These are phyloP conservation scores for Amaranthus cruentus DNA, from an alignment of 148 eudicot species.

Conservation along the genomic window DNA sequence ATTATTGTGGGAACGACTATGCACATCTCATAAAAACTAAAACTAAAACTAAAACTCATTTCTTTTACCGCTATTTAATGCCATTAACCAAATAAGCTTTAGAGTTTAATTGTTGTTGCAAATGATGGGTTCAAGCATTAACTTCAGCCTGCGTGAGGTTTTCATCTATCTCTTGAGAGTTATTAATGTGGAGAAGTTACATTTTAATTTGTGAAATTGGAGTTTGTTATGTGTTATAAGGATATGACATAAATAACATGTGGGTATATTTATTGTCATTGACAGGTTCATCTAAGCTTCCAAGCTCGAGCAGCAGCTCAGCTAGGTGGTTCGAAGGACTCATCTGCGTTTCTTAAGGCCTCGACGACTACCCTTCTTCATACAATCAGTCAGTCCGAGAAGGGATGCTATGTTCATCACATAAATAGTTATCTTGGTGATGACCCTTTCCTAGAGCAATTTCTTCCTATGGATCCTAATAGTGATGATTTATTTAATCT, in stretches of 20 bases:
- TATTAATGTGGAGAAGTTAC: conserved; percentile 13
- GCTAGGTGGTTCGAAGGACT: conserved; percentile 53
- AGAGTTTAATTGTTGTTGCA: conserved; percentile 2
- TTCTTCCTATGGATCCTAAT: conserved; percentile 59
- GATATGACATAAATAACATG: conserved; percentile 18
- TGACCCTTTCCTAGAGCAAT: conserved; percentile 87
- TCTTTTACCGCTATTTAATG: background rate
- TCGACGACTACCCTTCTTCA: conserved; percentile 88
- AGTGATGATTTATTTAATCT: conserved; percentile 74
- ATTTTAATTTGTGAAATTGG: conserved; percentile 8
- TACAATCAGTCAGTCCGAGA: conserved; percentile 75
- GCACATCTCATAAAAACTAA: too few relatives aligned
- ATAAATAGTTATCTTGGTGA: conserved; percentile 90
- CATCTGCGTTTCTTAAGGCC: conserved; percentile 81
- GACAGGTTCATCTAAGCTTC: conserved; percentile 67
- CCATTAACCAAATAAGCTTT: background rate
- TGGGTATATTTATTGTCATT: conserved; percentile 29
- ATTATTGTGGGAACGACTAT: too few relatives aligned
- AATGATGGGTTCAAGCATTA: background rate
- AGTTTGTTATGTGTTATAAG: conserved; percentile 10
- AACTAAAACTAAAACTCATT: too few relatives aligned
- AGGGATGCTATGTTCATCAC: conserved; percentile 82
- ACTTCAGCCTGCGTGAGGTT: background rate
- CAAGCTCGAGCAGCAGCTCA: conserved; percentile 67
- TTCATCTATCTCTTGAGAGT: conserved; percentile 3